Evolutionary conservation across 129 eudicot species (phyloP), one percentile per base, ranked within the genome.

Genomic region (Centaurea solstitialis): DNA sequence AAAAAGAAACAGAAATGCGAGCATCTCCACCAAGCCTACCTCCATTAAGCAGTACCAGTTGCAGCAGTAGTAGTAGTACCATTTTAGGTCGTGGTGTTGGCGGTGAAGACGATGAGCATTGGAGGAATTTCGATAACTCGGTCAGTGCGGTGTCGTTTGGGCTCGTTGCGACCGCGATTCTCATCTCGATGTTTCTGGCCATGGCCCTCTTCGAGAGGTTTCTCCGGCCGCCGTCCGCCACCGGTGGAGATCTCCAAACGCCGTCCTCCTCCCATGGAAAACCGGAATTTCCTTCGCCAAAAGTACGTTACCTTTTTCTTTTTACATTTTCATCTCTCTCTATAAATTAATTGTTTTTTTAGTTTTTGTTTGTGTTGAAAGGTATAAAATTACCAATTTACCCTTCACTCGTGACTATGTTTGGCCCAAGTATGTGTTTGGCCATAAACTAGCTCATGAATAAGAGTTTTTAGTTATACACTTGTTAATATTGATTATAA

Each of bases 101-200:
- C 3, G 15, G 70, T 57, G 70, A 76, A 41, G 81, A 75, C 4
- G 85, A 92, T 11, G 86, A 83, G 45, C 83, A 84, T 66, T 86
- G 90, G 90, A 86, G 86, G 59, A 82, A 67, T 3, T 89, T 89
- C 59, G 92, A 86, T 53, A 84, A 82, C 79, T 86, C 92, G 13
- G 92, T 89, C 7, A 84, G 79, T 89, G 90, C 92, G 12, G 88
- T 88, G 66, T 88, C 92, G 33, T 88, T 88, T 88, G 92, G 92
- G 9, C 80, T 88, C 5, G 92, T 89, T 17, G 92, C 92, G 7
- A 89, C 92, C 47, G 92, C 92, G 33, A 80, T 88, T 70, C 86
- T 88, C 76, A 88, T 88, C 41, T 86, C 89, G 35, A 89, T 89
- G 92, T 89, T 89, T 73, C 85, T 89, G 65, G 78, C 85, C 28